phyloP scores from a whole-genome alignment of 176 grass and related monocot genomes.

The Ensete glaucum region DNA sequence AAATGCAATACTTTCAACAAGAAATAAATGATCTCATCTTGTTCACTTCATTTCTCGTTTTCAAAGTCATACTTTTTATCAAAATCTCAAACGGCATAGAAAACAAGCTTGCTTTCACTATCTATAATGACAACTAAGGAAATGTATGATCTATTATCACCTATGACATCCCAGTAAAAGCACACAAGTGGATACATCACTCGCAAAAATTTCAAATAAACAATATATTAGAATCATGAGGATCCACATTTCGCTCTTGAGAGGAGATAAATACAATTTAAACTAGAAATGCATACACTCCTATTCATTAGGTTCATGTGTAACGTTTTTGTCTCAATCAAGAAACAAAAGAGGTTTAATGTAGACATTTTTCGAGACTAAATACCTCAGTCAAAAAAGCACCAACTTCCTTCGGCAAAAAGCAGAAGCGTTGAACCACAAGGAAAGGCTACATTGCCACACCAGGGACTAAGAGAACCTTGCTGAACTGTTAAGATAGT shows the following conservation, averaged over 20 bases:
- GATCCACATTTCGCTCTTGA: not conserved
- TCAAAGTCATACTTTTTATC: too few relatives aligned
- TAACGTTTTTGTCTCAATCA: not conserved
- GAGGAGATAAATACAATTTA: not conserved
- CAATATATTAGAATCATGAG: not conserved
- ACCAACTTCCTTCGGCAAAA: slow-evolving; percentile 10
- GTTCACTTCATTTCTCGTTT: too few relatives aligned
- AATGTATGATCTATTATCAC: too few relatives aligned
- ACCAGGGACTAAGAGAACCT: slow-evolving; percentile 1
- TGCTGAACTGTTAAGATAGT: not conserved
- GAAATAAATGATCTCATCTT: too few relatives aligned
- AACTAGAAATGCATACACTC: not conserved
- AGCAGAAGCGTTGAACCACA: not conserved
- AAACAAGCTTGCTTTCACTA: too few relatives aligned
- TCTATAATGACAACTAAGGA: too few relatives aligned
- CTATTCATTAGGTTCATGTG: not conserved
- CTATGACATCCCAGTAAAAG: too few relatives aligned
- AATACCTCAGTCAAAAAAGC: slow-evolving; percentile 12
- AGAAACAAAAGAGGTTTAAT: not conserved
- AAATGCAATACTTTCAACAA: too few relatives aligned
- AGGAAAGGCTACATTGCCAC: not conserved
- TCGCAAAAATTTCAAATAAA: not conserved
- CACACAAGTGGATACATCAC: too few relatives aligned
- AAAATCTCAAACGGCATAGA: too few relatives aligned
- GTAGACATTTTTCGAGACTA: not conserved